A percentile compares a stretch with the other conserved stretches of the same genome.
phyloP scores from a whole-genome alignment of 345 rosid species.

The Syzygium aqueum region DNA sequence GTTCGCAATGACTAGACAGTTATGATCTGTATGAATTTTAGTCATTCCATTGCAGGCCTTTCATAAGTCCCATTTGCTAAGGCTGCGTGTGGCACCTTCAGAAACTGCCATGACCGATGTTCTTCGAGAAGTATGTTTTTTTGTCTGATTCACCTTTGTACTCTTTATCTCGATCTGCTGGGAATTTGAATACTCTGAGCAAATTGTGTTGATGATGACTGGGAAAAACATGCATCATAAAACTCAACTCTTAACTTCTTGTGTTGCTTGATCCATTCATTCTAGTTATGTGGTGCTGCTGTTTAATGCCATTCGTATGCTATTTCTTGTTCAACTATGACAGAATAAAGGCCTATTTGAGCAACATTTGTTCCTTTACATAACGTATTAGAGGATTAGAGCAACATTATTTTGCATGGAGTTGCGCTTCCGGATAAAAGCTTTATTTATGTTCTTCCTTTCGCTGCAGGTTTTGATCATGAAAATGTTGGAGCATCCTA shows the following conservation, averaged over 20 bases:
- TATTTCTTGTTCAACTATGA: not conserved
- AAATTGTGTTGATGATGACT: not conserved
- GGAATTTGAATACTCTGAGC: not conserved
- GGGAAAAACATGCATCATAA: not conserved
- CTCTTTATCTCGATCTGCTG: not conserved
- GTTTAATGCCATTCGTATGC: not conserved
- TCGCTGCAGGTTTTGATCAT: conserved; percentile 70
- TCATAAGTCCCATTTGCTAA: conserved; percentile 82
- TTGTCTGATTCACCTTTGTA: not conserved
- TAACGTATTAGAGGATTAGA: not conserved
- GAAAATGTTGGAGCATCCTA: conserved; percentile 94
- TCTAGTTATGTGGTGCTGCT: not conserved
- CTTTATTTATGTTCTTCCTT: not conserved
- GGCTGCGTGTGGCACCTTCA: conserved; percentile 89
- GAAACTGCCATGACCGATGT: conserved; percentile 99
- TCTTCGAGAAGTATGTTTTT: conserved; percentile 65
- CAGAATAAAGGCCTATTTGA: not conserved
- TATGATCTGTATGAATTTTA: not conserved
- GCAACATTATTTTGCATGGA: not conserved
- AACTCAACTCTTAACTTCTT: not conserved
- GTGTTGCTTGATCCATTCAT: not conserved
- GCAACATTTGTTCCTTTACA: not conserved
- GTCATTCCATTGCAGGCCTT: conserved; percentile 48
- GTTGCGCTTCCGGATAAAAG: not conserved
- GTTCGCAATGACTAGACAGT: not conserved